Evolutionary conservation across 2,329 filamentous ascomycete species (phyloP), one percentile per base, ranked within the genome.

Genomic region (Zalaria sp.): DNA sequence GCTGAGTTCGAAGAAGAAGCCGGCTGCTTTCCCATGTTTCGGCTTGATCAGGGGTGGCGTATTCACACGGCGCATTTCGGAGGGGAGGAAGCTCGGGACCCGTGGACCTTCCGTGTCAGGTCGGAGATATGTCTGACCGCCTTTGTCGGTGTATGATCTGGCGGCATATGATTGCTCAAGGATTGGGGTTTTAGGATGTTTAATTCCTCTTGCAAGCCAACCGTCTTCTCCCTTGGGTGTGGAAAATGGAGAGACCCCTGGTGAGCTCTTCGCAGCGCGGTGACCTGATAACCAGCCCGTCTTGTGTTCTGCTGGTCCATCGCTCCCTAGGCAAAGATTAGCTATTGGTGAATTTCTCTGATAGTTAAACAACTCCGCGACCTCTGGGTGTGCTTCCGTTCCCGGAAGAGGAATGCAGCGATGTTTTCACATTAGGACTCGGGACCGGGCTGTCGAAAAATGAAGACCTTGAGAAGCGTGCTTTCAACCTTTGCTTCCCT

Each of bases 1-100:
- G 11, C 38, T 36, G 18, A 51, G 35, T 34, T 58, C 50, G 35
- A 54, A 51, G 45, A 56, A 53, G 42, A 58, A 51, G 8, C 49
- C 47, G 27, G 49, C 44, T 25, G 48, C 35, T 27, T 39, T 44
- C 5, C 36, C 29, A 18, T 27, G n/a, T 36, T 3, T 28, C 5
- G 40, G 49, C 41, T 26, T 46, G 45, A 6, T 45, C 42, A 39
- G 5, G 27, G 54, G 50, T 9, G 59, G 58, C 5, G 56, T 60
- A 27, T 51, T 51, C 32, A 61, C 46, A 10, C 57, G 51, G 29
- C 32, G 42, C 46, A 48, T 48, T 27, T 49, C 47, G 1, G 47
- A 45, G 8, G 50, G 45, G 11, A 51, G 25, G 35, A 47, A 51
- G 27, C 42, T 47, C 27, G 42, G 31, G 9, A 10, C 10, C 5